phyloP scores from a whole-genome alignment of 805 yeast species.

The Cyberlindnera euphorbiae region DNA sequence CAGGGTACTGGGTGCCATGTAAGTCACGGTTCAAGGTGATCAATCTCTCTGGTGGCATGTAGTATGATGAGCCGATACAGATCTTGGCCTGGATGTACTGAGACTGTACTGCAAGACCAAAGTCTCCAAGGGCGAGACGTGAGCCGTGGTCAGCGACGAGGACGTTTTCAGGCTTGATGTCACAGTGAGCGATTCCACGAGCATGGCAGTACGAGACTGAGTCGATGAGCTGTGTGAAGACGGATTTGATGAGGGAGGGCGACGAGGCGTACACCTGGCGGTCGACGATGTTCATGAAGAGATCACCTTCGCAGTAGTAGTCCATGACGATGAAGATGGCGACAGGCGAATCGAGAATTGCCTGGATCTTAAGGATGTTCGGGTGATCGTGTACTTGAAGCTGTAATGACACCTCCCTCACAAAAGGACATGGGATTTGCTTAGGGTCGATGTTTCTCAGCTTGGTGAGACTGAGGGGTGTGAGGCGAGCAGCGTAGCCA shows the following conservation, averaged over 20 bases:
- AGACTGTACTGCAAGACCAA: slow-evolving; percentile 76
- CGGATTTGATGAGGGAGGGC: slow-evolving; percentile 44
- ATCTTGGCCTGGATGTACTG: slow-evolving; percentile 57
- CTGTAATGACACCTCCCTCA: slow-evolving; percentile 72
- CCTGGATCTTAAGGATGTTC: slow-evolving; percentile 70
- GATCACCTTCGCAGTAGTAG: slow-evolving; percentile 78
- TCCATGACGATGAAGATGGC: slow-evolving; percentile 77
- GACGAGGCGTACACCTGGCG: slow-evolving; percentile 49
- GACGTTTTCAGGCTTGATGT: slow-evolving; percentile 92
- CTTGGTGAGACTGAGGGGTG: slow-evolving; percentile 20
- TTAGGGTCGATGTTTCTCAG: slow-evolving; percentile 13
- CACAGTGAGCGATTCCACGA: slow-evolving; percentile 85
- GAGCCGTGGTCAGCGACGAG: slow-evolving; percentile 57
- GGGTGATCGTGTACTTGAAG: slow-evolving; percentile 72
- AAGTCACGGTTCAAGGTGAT: slow-evolving; percentile 28
- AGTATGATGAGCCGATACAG: slow-evolving; percentile 83
- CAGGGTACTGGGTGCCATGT: slow-evolving; percentile 43
- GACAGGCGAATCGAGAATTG: slow-evolving; percentile 57
- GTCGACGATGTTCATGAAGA: slow-evolving; percentile 82
- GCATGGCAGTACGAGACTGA: slow-evolving; percentile 82
- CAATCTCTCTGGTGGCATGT: slow-evolving; percentile 91
- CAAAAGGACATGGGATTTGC: slow-evolving; percentile 26
- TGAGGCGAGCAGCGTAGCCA: slow-evolving; percentile 6
- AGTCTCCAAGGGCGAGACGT: slow-evolving; percentile 69
- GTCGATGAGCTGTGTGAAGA: slow-evolving; percentile 72